phyloP scores from a whole-genome alignment of 2,329 filamentous ascomycete species.

The Aspergillus eucalypticola region DNA sequence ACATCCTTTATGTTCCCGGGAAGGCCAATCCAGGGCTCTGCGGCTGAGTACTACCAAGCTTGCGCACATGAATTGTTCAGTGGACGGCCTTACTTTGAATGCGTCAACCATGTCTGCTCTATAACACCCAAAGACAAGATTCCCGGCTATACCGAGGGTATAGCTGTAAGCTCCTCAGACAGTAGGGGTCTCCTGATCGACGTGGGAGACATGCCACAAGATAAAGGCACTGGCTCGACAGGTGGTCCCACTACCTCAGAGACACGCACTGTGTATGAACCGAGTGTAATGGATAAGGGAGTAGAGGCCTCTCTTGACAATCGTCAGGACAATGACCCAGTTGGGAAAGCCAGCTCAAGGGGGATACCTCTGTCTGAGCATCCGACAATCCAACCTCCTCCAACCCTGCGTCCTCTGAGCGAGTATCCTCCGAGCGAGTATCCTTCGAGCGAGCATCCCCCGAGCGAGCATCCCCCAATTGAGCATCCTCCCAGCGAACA shows the following conservation, averaged over 20 bases:
- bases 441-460: background rate
- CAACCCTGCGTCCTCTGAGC: background rate
- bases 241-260: constrained; percentile 1
- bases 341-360: background rate
- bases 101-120: constrained; percentile 45
- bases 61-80: constrained; percentile 48
- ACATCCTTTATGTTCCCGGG: constrained; percentile 29
- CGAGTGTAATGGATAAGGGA: background rate
- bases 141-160: constrained; percentile 12
- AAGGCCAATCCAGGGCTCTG: constrained; percentile 33
- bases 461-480: background rate
- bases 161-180: background rate
- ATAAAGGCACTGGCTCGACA: background rate
- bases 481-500: background rate
- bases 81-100: constrained; percentile 45
- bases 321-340: background rate
- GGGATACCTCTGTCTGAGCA: background rate
- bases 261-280: constrained; percentile 9
- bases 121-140: constrained; percentile 31
- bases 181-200: constrained; percentile 20
- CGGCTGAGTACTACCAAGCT: constrained; percentile 48
- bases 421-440: background rate
- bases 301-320: background rate
- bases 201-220: constrained; percentile 18
- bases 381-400: background rate